These are phyloP conservation scores for Aspergillus steynii DNA, from an alignment of 495 filamentous ascomycete species.

Conservation along the genomic window DNA sequence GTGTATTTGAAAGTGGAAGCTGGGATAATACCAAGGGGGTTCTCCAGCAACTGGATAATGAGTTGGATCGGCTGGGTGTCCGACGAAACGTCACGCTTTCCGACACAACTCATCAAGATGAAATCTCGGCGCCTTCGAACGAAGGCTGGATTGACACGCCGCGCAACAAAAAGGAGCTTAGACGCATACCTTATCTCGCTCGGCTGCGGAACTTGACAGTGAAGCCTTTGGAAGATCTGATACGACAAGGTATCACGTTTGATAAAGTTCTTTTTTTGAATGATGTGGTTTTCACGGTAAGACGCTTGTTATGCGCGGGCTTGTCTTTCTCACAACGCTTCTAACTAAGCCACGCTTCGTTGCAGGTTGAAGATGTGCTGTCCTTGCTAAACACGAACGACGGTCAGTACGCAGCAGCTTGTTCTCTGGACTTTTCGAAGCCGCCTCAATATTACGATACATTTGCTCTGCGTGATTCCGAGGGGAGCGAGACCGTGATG, in stretches of 20 bases:
- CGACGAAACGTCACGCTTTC: constrained; percentile 53
- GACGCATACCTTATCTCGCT: constrained; percentile 71
- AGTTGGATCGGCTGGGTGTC: constrained; percentile 55
- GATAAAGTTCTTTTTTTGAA: constrained; percentile 74
- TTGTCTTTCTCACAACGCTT: not conserved
- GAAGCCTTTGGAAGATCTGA: constrained; percentile 47
- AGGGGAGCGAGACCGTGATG: constrained; percentile 60
- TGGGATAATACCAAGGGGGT: constrained; percentile 69
- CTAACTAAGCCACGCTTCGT: not conserved
- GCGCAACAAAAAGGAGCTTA: constrained; percentile 43
- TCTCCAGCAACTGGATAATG: constrained; percentile 56
- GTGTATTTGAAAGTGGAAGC: constrained; percentile 70
- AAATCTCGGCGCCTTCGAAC: constrained; percentile 38
- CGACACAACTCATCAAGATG: constrained; percentile 56
- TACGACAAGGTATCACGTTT: constrained; percentile 50
- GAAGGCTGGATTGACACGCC: constrained; percentile 28
- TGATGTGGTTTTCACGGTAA: constrained; percentile 71
- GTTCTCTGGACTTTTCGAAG: constrained; percentile 73
- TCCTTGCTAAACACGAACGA: constrained; percentile 70
- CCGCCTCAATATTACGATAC: constrained; percentile 78
- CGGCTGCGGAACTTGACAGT: constrained; percentile 59
- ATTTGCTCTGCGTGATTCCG: constrained; percentile 74
- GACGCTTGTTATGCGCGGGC: constrained; percentile 5
- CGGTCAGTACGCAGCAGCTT: constrained; percentile 77
- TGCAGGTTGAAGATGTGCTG: constrained; percentile 60